These are phyloP conservation scores for Glycyrrhiza uralensis DNA, from an alignment of 306 rosid genomes.

Conservation along the genomic window DNA sequence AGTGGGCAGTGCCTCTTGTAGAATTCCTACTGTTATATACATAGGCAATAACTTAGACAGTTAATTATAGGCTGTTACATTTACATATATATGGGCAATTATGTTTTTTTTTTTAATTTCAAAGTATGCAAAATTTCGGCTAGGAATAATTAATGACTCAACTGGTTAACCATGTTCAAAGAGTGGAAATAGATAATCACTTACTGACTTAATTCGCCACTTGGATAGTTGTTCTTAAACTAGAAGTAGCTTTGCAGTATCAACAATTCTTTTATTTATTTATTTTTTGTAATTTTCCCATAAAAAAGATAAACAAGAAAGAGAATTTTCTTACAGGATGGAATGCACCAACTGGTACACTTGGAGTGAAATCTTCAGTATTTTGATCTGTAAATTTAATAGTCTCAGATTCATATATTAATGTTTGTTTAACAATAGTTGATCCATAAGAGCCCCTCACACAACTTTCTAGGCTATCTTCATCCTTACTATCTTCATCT, in stretches of 20 bases:
- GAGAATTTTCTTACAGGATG: slow-evolving; percentile 42
- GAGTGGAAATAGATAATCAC: neutral
- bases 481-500: slow-evolving; percentile 28
- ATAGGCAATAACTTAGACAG: too few species aligned
- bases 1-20: too few species aligned
- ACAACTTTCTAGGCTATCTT: slow-evolving; percentile 26
- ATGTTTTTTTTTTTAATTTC: too few species aligned
- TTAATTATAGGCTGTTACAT: too few species aligned
- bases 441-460: slow-evolving; percentile 44
- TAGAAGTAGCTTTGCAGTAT: neutral
- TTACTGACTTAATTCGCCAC: neutral
- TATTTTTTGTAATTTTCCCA: neutral
- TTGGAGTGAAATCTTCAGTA: slow-evolving; percentile 38
- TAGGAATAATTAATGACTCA: too few species aligned
- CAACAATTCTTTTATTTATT: too few species aligned
- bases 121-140: too few species aligned
- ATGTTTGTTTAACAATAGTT: slow-evolving; percentile 35
- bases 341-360: slow-evolving; percentile 27
- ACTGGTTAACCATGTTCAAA: neutral
- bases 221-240: too few species aligned
- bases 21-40: too few species aligned
- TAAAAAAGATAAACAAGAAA: neutral
- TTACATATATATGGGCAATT: too few species aligned
- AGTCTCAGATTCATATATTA: slow-evolving; percentile 34
- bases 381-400: slow-evolving; percentile 38